Evolutionary conservation across 768 basidiomycete species (phyloP).

Genomic region (Naematelia encephala): DNA sequence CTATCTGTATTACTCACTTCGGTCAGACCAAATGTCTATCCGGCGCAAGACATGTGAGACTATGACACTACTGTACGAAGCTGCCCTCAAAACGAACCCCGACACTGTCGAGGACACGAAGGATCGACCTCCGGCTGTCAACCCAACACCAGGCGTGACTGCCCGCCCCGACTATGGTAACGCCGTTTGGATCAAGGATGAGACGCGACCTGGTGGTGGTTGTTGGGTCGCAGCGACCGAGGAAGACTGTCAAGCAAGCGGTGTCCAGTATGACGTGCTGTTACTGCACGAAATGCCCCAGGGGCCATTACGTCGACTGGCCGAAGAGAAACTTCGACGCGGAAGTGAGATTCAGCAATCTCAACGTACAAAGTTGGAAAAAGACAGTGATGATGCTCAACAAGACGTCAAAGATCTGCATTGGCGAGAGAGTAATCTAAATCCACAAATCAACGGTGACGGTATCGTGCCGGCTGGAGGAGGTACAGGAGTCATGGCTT

Average conservation of each 20-base stretch:
- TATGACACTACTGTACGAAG: constrained; percentile 84
- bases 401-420: background rate
- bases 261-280: constrained; percentile 14
- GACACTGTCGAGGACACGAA: constrained; percentile 47
- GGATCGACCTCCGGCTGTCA: constrained; percentile 63
- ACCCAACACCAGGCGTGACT: constrained; percentile 69
- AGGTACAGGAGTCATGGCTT: background rate
- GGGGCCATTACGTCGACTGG: background rate
- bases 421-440: constrained; percentile 29
- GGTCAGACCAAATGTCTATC: constrained; percentile 77
- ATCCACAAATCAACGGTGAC: constrained; percentile 34
- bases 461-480: constrained; percentile 4
- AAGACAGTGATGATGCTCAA: background rate
- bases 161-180: constrained; percentile 33
- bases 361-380: background rate
- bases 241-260: constrained; percentile 13
- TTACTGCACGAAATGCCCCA: constrained; percentile 15
- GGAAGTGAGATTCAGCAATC: constrained; percentile 2
- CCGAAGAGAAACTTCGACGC: background rate
- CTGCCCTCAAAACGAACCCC: constrained; percentile 72
- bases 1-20: background rate
- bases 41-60: constrained; percentile 87
- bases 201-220: constrained; percentile 77
- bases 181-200: constrained; percentile 73
- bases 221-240: constrained; percentile 66